Evolutionary conservation across 495 filamentous ascomycete species (phyloP).

Genomic region (Pyronema domesticum): DNA sequence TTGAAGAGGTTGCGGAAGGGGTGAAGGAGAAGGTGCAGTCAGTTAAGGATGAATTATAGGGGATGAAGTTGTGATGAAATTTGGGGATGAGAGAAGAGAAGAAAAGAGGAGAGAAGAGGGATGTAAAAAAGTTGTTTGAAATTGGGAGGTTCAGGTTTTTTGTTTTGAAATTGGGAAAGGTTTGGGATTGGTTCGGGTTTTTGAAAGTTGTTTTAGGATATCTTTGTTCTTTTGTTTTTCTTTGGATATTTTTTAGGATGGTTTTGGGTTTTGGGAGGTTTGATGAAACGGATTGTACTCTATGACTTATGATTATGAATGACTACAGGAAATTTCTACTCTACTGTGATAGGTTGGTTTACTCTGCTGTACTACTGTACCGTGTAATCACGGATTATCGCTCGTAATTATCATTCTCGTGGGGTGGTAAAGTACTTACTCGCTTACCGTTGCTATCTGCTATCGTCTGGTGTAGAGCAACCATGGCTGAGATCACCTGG

Average conservation of each 20-base stretch:
- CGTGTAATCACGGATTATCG: too few relatives aligned
- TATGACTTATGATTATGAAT: too few relatives aligned
- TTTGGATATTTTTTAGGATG: neutral
- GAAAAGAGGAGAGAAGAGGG: neutral
- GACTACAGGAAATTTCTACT: too few relatives aligned
- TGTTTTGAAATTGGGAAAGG: neutral
- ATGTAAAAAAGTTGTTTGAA: neutral
- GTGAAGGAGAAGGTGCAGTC: conserved; percentile 24
- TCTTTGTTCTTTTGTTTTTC: neutral
- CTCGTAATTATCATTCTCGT: too few relatives aligned
- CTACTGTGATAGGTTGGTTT: too few relatives aligned
- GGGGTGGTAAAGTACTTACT: too few relatives aligned
- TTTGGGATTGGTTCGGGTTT: neutral
- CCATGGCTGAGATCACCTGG: too few relatives aligned
- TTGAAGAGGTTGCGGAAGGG: conserved; percentile 26
- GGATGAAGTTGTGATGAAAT: neutral
- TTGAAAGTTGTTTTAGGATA: neutral
- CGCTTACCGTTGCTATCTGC: too few relatives aligned
- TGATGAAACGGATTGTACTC: too few relatives aligned
- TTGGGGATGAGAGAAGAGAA: neutral
- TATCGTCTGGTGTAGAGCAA: too few relatives aligned
- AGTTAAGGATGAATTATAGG: conserved; percentile 40
- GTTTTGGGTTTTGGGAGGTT: too few relatives aligned
- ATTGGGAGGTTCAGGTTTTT: neutral
- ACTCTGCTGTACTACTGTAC: too few relatives aligned